Evolutionary conservation across 1,284 basidiomycete genomes (phyloP).

Genomic region (Apiotrichum montevideense): DNA sequence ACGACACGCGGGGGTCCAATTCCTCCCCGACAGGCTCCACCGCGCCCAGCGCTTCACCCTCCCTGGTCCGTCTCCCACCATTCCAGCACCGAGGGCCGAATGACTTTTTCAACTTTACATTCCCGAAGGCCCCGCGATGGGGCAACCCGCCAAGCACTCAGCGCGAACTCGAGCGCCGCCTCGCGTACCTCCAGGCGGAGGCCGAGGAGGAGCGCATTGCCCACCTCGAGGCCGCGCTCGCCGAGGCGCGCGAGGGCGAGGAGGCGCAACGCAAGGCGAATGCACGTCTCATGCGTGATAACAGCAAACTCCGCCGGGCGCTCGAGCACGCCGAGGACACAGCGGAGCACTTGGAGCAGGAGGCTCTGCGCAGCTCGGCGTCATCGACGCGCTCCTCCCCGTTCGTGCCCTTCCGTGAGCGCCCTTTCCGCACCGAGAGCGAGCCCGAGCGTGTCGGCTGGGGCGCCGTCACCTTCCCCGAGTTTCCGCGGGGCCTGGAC

Average conservation of each 20-base stretch:
- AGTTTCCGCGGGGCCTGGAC: conserved; percentile 14
- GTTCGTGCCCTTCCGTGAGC: neutral
- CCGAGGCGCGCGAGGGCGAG: conserved; percentile 34
- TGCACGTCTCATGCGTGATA: conserved; percentile 29
- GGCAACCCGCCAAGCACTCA: neutral
- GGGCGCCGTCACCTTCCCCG: conserved; percentile 26
- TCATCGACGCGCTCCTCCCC: neutral
- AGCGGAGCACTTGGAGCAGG: conserved; percentile 6
- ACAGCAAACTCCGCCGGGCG: conserved; percentile 31
- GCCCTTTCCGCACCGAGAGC: neutral
- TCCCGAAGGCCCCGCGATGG: conserved; percentile 21
- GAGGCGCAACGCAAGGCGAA: conserved; percentile 33
- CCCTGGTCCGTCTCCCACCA: neutral
- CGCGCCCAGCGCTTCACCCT: neutral
- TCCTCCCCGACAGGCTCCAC: neutral
- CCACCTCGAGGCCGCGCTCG: conserved; percentile 30
- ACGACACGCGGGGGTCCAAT: neutral
- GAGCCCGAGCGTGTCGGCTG: conserved; percentile 18
- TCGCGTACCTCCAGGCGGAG: conserved; percentile 9
- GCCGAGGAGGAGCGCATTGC: conserved; percentile 31
- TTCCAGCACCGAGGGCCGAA: neutral
- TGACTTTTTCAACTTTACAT: conserved; percentile 1
- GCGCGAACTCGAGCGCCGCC: neutral
- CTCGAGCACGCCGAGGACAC: conserved; percentile 26
- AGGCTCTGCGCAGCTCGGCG: neutral